These are phyloP conservation scores for Zarea fungicola DNA, from an alignment of 2,329 filamentous ascomycete genomes.

Conservation along the genomic window DNA sequence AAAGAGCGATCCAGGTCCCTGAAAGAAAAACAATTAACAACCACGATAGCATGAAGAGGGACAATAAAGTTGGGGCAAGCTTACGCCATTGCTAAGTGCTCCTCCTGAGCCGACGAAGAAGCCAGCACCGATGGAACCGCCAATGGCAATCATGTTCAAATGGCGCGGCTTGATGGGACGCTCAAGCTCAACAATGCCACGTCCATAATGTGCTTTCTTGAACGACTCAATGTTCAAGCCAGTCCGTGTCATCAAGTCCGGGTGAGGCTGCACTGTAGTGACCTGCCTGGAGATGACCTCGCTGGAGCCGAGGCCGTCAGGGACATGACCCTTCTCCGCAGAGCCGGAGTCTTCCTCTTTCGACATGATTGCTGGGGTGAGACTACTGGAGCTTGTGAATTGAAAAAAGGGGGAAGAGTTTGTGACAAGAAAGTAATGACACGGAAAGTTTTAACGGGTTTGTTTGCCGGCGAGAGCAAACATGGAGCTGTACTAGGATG, in stretches of 20 bases:
- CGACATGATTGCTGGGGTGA: neutral
- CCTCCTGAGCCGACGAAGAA: slow-evolving; percentile 56
- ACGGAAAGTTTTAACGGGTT: neutral
- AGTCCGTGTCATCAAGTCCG: slow-evolving; percentile 31
- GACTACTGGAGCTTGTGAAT: neutral
- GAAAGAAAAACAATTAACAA: too few species aligned
- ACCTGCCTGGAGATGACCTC: slow-evolving; percentile 1
- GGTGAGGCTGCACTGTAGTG: slow-evolving; percentile 8
- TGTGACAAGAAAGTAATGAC: neutral
- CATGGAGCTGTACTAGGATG: slow-evolving; percentile 5
- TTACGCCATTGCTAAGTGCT: slow-evolving; percentile 42
- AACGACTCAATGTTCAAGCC: slow-evolving; percentile 35
- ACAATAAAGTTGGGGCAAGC: slow-evolving; percentile 20
- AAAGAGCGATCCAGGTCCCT: slow-evolving; percentile 39
- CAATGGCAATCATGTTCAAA: slow-evolving; percentile 56
- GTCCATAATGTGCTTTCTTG: slow-evolving; percentile 30
- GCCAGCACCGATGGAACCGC: slow-evolving; percentile 52
- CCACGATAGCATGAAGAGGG: neutral
- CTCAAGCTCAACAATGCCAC: slow-evolving; percentile 32
- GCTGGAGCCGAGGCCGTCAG: slow-evolving; percentile 2
- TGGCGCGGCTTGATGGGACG: slow-evolving; percentile 48
- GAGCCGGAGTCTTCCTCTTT: slow-evolving; percentile 10
- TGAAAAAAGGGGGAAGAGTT: neutral
- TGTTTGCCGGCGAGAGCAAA: slow-evolving; percentile 10
- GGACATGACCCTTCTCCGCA: neutral